Conservation (phyloP, 768 basidiomycete species). For the Leccinellum albellum region DNA sequence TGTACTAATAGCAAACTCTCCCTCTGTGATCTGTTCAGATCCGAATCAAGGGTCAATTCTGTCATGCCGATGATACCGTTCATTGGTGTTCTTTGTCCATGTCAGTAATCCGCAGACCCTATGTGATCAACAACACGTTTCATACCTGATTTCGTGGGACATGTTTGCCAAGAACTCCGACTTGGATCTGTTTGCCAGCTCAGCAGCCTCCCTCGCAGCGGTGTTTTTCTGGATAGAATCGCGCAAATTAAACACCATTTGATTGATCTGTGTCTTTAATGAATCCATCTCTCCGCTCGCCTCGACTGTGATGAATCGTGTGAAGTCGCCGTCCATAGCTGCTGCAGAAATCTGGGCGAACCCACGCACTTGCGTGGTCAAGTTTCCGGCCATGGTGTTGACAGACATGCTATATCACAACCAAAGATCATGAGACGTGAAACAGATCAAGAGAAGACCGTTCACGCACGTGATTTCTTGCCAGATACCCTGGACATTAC, state of each 20-base stretch:
- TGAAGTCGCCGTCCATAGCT: constrained; percentile 98
- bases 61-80: constrained; percentile 99
- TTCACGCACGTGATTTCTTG: constrained; percentile 89
- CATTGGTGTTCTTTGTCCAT: constrained; percentile 84
- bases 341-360: constrained; percentile 99
- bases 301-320: constrained; percentile 98
- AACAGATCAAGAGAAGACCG: not conserved
- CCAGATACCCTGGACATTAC: constrained; percentile 97
- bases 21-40: constrained; percentile 88
- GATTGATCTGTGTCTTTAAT: constrained; percentile 97
- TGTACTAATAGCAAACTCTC: constrained; percentile 96
- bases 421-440: not conserved
- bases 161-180: constrained; percentile 99
- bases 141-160: constrained; percentile 92
- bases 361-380: constrained; percentile 98
- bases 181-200: constrained; percentile 95
- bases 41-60: constrained; percentile 93
- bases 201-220: constrained; percentile 93
- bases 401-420: constrained; percentile 69
- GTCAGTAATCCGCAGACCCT: constrained; percentile 8
- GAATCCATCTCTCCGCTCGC: constrained; percentile 99
- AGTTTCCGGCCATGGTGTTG: constrained; percentile 95
- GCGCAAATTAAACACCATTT: constrained; percentile 97
- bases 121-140: constrained; percentile 9
- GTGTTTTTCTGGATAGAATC: constrained; percentile 99